A percentile compares a stretch with the other conserved stretches of the same genome.
Conservation (phyloP, 352 stramenopile genomes). For the Halophytophthora polymorphica region DNA sequence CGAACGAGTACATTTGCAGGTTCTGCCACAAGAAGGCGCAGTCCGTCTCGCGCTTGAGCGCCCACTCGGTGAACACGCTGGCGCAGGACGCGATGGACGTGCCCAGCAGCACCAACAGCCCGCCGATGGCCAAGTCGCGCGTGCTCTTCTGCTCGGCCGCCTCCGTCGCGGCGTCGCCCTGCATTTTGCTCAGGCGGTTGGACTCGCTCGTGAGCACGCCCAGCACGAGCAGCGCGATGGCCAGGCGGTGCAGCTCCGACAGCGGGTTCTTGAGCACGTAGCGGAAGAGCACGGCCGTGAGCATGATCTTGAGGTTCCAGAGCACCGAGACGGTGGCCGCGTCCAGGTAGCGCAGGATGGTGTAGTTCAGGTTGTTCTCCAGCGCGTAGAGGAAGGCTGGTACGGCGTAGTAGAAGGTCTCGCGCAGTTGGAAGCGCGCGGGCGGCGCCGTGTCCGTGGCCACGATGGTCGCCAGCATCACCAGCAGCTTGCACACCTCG, state of each 20-base stretch:
- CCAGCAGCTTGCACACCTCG: constrained; percentile 73
- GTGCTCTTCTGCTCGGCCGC: constrained; percentile 17
- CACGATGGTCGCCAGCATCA: constrained; percentile 45
- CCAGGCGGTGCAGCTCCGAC: constrained; percentile 68
- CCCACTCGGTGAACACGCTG: constrained; percentile 83
- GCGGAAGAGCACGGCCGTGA: constrained; percentile 81
- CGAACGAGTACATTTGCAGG: constrained; percentile 75
- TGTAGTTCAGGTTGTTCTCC: constrained; percentile 88
- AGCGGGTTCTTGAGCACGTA: constrained; percentile 72
- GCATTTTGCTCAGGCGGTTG: constrained; percentile 52
- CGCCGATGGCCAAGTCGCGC: constrained; percentile 35
- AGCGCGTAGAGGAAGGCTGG: constrained; percentile 85
- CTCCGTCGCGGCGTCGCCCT: constrained; percentile 14
- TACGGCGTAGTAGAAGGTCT: constrained; percentile 73
- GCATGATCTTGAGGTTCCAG: constrained; percentile 89
- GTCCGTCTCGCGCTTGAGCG: constrained; percentile 74
- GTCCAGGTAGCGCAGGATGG: constrained; percentile 86
- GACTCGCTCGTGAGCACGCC: constrained; percentile 81
- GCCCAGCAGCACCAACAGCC: constrained; percentile 61
- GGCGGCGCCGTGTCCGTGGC: constrained; percentile 36
- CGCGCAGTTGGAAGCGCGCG: constrained; percentile 39
- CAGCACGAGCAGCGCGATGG: constrained; percentile 71
- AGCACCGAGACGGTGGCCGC: constrained; percentile 82
- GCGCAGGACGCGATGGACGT: constrained; percentile 79
- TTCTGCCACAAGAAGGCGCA: constrained; percentile 86